Evolutionary conservation across 805 yeast genomes (phyloP).

Genomic region (Yarrowia porcina): DNA sequence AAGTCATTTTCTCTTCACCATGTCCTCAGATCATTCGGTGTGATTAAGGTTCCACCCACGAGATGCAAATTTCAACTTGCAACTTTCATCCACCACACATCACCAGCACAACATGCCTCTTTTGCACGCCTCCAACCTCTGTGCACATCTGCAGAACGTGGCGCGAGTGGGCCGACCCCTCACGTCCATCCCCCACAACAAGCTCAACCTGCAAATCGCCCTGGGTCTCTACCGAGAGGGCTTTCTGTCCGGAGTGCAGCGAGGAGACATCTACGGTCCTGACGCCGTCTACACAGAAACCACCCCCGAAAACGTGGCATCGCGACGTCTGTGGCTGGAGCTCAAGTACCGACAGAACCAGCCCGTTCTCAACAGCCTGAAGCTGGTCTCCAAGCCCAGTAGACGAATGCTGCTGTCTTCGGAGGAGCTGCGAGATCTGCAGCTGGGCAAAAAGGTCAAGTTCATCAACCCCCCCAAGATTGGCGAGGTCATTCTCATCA

Average conservation of each 20-base stretch:
- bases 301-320: slow-evolving; percentile 80
- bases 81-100: slow-evolving; percentile 12
- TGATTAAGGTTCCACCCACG: background rate
- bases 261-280: slow-evolving; percentile 83
- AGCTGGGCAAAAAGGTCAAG: slow-evolving; percentile 73
- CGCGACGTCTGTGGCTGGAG: slow-evolving; percentile 88
- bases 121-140: slow-evolving; percentile 75
- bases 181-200: slow-evolving; percentile 79
- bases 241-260: slow-evolving; percentile 74
- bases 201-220: slow-evolving; percentile 78
- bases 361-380: slow-evolving; percentile 70
- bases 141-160: slow-evolving; percentile 88
- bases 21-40: too few relatives aligned
- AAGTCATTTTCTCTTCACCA: too few relatives aligned
- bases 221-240: slow-evolving; percentile 88
- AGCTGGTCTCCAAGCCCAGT: slow-evolving; percentile 80
- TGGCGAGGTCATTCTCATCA: slow-evolving; percentile 80
- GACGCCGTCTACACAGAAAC: slow-evolving; percentile 57
- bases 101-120: slow-evolving; percentile 61
- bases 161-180: slow-evolving; percentile 67
- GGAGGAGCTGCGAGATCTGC: slow-evolving; percentile 66
- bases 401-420: slow-evolving; percentile 62
- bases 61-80: slow-evolving; percentile 21
- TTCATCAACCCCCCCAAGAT: slow-evolving; percentile 78
- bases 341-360: slow-evolving; percentile 78